Evolutionary conservation across 2,329 filamentous ascomycete genomes (phyloP).

Genomic region (Paecilomyces niveus): DNA sequence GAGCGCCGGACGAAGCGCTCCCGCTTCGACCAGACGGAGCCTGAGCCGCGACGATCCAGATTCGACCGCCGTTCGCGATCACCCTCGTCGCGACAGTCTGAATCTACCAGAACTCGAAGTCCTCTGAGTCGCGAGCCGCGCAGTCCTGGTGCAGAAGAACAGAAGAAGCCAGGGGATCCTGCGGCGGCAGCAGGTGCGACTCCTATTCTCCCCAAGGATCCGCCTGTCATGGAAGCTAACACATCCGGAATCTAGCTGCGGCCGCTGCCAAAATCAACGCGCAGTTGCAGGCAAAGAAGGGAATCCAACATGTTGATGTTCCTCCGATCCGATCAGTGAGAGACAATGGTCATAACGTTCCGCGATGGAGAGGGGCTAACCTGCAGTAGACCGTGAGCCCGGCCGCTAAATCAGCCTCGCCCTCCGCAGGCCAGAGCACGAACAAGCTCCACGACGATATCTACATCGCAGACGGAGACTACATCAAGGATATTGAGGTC

Average conservation of each 20-base stretch:
- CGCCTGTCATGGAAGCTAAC: conserved; percentile 2
- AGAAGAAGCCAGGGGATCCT: conserved; percentile 53
- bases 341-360: background rate
- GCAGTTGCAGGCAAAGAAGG: conserved; percentile 76
- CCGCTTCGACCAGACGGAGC: conserved; percentile 87
- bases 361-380: conserved; percentile 10
- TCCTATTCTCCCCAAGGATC: background rate
- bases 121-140: conserved; percentile 54
- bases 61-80: conserved; percentile 92
- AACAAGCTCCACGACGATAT: conserved; percentile 73
- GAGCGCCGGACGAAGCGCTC: conserved; percentile 75
- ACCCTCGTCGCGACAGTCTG: conserved; percentile 59
- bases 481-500: conserved; percentile 98
- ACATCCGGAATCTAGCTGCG: conserved; percentile 53
- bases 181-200: conserved; percentile 67
- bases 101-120: conserved; percentile 71
- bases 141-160: conserved; percentile 39
- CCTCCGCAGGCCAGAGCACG: conserved; percentile 39
- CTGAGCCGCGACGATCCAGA: conserved; percentile 71
- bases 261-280: conserved; percentile 85
- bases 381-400: conserved; percentile 39
- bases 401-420: conserved; percentile 49
- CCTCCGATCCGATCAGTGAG: conserved; percentile 65
- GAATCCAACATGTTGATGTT: conserved; percentile 83
- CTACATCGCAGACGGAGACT: conserved; percentile 94